Percentiles rank a stretch among this genome's conserved stretches.
Evolutionary conservation across 2,329 filamentous ascomycete genomes (phyloP).

Genomic region (Hypocreales sp.): DNA sequence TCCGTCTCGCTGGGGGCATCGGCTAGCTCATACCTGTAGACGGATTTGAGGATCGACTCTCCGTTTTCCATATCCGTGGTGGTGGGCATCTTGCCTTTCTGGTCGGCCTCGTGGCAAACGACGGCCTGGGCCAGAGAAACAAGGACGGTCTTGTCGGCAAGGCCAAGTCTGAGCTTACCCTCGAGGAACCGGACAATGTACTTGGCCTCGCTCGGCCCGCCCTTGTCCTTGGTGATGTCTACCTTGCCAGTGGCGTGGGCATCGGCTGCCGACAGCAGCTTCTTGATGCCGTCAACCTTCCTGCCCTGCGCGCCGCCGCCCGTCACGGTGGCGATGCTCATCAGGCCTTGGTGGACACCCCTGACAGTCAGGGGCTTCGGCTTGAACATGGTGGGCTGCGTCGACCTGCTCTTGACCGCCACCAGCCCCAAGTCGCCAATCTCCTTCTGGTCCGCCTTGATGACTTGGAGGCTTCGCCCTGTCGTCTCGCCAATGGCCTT

Average conservation of each 20-base stretch:
- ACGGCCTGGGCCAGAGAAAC: constrained; percentile 82
- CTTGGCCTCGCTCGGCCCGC: constrained; percentile 87
- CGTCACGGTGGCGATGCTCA: constrained; percentile 73
- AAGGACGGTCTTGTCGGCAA: constrained; percentile 85
- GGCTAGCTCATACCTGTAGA: constrained; percentile 51
- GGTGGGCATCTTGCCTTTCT: constrained; percentile 53
- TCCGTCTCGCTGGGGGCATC: no score
- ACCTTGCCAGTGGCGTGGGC: constrained; percentile 58
- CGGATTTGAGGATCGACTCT: constrained; percentile 73
- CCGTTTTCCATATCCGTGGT: constrained; percentile 68
- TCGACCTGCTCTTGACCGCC: constrained; percentile 86
- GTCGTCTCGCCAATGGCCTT: constrained; percentile 94
- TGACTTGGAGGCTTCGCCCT: constrained; percentile 71
- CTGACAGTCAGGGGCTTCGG: constrained; percentile 78
- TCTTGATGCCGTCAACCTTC: constrained; percentile 93
- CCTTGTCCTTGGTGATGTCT: constrained; percentile 85
- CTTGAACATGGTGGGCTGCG: constrained; percentile 97
- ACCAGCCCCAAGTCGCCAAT: constrained; percentile 92
- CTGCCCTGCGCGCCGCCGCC: constrained; percentile 79
- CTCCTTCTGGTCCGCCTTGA: constrained; percentile 91
- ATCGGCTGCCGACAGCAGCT: constrained; percentile 83
- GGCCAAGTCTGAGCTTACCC: constrained; percentile 78
- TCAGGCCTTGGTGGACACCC: constrained; percentile 74
- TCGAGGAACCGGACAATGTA: constrained; percentile 87
- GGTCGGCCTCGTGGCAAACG: constrained; percentile 65